Conservation (phyloP, 2,329 filamentous ascomycete species). For the Exophiala dermatitidis region DNA sequence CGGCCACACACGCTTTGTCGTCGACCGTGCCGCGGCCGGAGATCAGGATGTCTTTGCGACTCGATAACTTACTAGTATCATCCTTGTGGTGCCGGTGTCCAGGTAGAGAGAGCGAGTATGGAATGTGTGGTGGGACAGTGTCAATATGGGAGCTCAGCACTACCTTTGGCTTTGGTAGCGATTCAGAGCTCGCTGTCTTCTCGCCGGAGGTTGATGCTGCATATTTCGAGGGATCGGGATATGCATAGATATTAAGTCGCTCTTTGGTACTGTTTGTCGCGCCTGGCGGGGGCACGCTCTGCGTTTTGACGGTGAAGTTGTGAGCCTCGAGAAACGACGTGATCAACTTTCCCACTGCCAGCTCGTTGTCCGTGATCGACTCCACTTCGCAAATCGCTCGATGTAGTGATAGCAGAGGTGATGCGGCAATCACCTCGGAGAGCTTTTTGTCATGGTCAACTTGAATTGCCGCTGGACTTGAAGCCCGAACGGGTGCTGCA, state of each 20-base stretch:
- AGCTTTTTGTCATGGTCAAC: conserved; percentile 20
- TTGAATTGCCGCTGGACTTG: not conserved
- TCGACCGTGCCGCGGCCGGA: conserved; percentile 42
- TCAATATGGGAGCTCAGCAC: conserved; percentile 70
- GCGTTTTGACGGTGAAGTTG: conserved; percentile 57
- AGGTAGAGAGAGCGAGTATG: conserved; percentile 39
- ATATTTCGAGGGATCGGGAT: conserved; percentile 33
- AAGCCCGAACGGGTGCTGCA: too few relatives aligned
- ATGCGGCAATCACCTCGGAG: conserved; percentile 35
- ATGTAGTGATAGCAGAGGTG: conserved; percentile 62
- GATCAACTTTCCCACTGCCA: conserved; percentile 61
- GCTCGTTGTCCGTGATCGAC: conserved; percentile 65
- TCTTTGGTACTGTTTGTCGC: conserved; percentile 29
- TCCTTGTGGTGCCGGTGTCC: conserved; percentile 25
- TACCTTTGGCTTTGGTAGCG: conserved; percentile 33
- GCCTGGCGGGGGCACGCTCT: conserved; percentile 35
- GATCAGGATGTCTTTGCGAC: conserved; percentile 33
- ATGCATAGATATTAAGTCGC: conserved; percentile 74
- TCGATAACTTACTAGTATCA: conserved; percentile 29
- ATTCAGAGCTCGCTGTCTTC: not conserved
- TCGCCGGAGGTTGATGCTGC: not conserved
- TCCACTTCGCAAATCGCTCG: conserved; percentile 65
- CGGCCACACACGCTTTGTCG: conserved; percentile 42
- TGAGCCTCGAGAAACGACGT: conserved; percentile 55
- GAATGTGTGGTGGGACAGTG: conserved; percentile 48